Conservation (phyloP, 345 rosid species). For the Noccaea caerulescens region DNA sequence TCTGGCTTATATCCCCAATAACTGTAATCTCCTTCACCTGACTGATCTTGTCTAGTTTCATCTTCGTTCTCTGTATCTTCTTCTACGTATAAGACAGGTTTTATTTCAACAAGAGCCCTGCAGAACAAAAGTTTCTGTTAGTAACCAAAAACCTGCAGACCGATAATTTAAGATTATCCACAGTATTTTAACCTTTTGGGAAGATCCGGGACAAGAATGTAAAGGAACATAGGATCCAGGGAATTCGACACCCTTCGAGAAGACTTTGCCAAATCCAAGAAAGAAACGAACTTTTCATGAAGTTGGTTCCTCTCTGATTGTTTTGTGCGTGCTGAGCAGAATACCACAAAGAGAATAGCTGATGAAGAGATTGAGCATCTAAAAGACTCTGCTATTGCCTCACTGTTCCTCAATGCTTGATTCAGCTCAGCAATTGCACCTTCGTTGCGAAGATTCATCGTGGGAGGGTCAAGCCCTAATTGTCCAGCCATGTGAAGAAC, state of each 20-base stretch:
- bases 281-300: slow-evolving; percentile 61
- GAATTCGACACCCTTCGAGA: slow-evolving; percentile 41
- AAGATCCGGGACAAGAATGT: slow-evolving; percentile 81
- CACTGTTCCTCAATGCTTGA: slow-evolving; percentile 84
- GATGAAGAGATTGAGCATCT: slow-evolving; percentile 75
- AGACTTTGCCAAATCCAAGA: slow-evolving; percentile 54
- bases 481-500: slow-evolving; percentile 97
- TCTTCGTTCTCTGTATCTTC: slow-evolving; percentile 48
- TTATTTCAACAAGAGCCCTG: slow-evolving; percentile 91
- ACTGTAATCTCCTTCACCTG: slow-evolving; percentile 35
- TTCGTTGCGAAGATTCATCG: slow-evolving; percentile 67
- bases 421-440: slow-evolving; percentile 73
- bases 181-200: slow-evolving; percentile 70
- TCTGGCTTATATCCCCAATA: slow-evolving; percentile 67
- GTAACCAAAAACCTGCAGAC: not conserved
- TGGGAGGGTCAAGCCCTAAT: slow-evolving; percentile 90
- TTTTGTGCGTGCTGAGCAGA: slow-evolving; percentile 64
- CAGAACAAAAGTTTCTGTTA: slow-evolving; percentile 35
- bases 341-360: slow-evolving; percentile 64
- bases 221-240: slow-evolving; percentile 64
- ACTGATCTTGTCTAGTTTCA: slow-evolving; percentile 40
- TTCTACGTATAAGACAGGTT: slow-evolving; percentile 72
- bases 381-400: slow-evolving; percentile 84
- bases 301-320: slow-evolving; percentile 60
- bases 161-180: not conserved